Evolutionary conservation across 1,139 yeast species (phyloP), one percentile per base, ranked within the genome.

Genomic region (Lodderomyces theae): DNA sequence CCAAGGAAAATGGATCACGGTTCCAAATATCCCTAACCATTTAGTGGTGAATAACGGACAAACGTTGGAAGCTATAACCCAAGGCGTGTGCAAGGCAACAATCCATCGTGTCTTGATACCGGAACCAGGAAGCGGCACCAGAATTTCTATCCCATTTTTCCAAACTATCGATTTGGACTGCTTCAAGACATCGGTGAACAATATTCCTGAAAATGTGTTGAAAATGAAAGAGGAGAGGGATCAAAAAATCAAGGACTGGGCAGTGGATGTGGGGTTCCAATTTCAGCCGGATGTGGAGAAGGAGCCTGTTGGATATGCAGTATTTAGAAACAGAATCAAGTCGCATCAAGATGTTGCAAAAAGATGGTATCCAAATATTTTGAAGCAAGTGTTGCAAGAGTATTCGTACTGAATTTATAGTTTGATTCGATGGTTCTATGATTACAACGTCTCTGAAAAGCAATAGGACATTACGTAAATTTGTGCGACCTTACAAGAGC

Each of bases 271-370:
- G 24, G 80, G 80, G 6, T 76, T 76, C 52, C 80, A 76, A 48
- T 76, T 66, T 41, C 53, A 51, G 2, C 80, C 79, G 2, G 72
- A 70, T 37, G 63, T 68, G 34, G 53, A 52, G 15, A 66, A 70
- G 47, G 69, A 60, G 12, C 75, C 77, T 0, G 74, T 80, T 30
- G 88, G 87, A 0, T 70, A 75, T 46, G 76, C 82, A 18, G 84
- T 80, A 34, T 74, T 82, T 50, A 64, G 80, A 33, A 82, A 82
- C 57, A 65, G 88, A 43, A 71, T 81, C 44, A 80, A 80, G 50
- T 73, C 82, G 9, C 88, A 82, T 56, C 81, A 79, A 46, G 86
- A 82, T 51, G 88, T 82, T 32, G 83, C 84, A 6, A 68, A 66
- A 22, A 66, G 62, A 42, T 81, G 84, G 84, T 82, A 82, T 51